Evolutionary conservation across 2,329 filamentous ascomycete species (phyloP), one percentile per base, ranked within the genome.

Genomic region (Apiospora saccharicola): DNA sequence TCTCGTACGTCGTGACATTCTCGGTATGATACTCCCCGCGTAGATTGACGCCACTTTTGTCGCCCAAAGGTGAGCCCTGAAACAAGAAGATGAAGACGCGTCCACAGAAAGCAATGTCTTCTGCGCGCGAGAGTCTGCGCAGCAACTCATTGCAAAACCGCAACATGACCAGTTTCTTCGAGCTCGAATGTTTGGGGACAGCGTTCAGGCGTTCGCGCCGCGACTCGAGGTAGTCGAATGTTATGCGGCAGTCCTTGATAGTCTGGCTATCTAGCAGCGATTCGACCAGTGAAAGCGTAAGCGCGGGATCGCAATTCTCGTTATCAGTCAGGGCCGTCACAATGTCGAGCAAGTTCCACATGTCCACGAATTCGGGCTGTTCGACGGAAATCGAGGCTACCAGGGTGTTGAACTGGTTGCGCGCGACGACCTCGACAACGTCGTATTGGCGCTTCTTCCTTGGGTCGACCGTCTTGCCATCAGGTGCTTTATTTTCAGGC

Each of bases 41-140:
- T 51, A 98, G 87, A 79, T 99, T 99, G 69, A 99, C 96, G 0
- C 96, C 98, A 81, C 96, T 98, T 81, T 96, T 96, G 82, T 99
- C 97, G 44, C 96, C 96, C 0, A 99, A 87, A 1, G 96, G 96
- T 79, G 99, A 98, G 81, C 95, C 97, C 81, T 99, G 72, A 82
- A 98, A 99, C 80, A 99, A 90, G 82, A 98, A 99, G 75, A 99
- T 98, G 82, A 98, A 98, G 37, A 99, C 96, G 51, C 96, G 90
- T 22, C 96, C 96, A 79, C 96, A 99, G 80, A 99, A 99, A 0
- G 97, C 95, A 0, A 96, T 97, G 82, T 99, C 96, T 81, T 98
- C 95, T 4, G 96, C 96, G 72, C 96, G 90, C n/a, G 96, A 98
- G 2, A 99, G 87, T 67, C 96, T 90, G 47, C 96, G 91, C n/a